Percentiles rank a stretch among this genome's conserved stretches.
Conservation (phyloP, 208 protist species). For the Crithidia acanthocephali region DNA sequence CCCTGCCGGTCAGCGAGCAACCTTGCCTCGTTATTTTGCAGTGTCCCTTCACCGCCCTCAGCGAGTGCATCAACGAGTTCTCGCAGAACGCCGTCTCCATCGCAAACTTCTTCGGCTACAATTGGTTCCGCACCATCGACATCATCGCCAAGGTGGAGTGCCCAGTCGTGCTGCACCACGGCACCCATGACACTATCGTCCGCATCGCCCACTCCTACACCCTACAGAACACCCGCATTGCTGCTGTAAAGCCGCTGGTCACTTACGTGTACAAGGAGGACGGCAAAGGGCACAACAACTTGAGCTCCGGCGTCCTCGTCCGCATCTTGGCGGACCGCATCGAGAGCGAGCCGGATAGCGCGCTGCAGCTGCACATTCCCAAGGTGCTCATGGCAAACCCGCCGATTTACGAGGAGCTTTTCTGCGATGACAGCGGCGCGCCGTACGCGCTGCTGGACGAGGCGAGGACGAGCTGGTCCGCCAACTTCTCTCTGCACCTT, state of each 20-base stretch:
- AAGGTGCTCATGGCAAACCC: conserved; percentile 45
- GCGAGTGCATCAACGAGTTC: conserved; percentile 76
- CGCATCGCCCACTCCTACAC: conserved; percentile 68
- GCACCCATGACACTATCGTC: conserved; percentile 72
- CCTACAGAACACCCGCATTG: conserved; percentile 55
- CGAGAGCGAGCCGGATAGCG: conserved; percentile 25
- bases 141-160: conserved; percentile 73
- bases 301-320: conserved; percentile 45
- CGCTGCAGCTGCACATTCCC: conserved; percentile 33
- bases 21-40: conserved; percentile 72
- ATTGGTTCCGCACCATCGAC: conserved; percentile 86
- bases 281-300: conserved; percentile 80
- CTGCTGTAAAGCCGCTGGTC: conserved; percentile 46
- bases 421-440: conserved; percentile 33
- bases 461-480: conserved; percentile 22
- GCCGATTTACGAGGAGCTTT: conserved; percentile 63
- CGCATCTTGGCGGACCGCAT: conserved; percentile 61
- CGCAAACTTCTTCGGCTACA: conserved; percentile 74
- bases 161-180: conserved; percentile 88
- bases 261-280: conserved; percentile 71
- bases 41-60: conserved; percentile 79
- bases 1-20: conserved; percentile 38
- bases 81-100: conserved; percentile 65
- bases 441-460: conserved; percentile 35
- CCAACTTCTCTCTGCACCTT: conserved; percentile 28